Base-by-base conservation (phyloP, 2,329 filamentous ascomycete genomes). In the Alternaria rosae region DNA sequence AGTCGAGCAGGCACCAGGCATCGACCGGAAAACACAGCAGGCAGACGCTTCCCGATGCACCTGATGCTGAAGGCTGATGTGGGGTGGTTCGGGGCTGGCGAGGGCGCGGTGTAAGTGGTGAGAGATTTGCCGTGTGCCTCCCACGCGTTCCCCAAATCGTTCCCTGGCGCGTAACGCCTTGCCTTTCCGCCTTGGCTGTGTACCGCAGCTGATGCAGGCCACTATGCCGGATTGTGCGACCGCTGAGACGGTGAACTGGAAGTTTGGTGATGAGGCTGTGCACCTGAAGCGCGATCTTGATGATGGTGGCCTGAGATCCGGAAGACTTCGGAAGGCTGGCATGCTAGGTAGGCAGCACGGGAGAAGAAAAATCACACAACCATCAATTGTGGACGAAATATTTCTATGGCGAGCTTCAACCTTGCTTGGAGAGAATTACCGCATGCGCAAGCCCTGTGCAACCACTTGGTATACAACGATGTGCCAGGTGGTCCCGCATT, bases 131-230 rank as follows among this genome's bases (percentile, higher is more conserved):
- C 42, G 53, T 57, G 45, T 59, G 53, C 57, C 57, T 62, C 66
- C 67, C 65, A 50, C 55, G 13, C 44, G 54, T 64, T 67, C 7
- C 58, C 60, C 57, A 21, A 50, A 56, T 25, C 41, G 17, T 57
- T 35, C 43, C 21, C 57, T 56, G 57, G 54, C 56, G 28, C 47
- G 48, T 35, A 32, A 5, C 23, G 42, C 50, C 38, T 44, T 54
- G 21, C n/a, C 45, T 51, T 61, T 57, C 42, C 35, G 54, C 43
- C 50, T 43, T 54, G 44, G 53, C 51, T 66, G 42, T 62, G 55
- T 44, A 30, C 57, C 58, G 41, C 47, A 54, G 57, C 57, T 62
- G 55, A 57, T 32, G 38, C 12, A 50, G 6, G n/a, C 25, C 25
- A 28, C 17, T 32, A 44, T 38, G 12, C 41, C 17, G 42, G 44